Conservation (phyloP, 2,329 filamentous ascomycete genomes). For the Zopfia rhizophila region DNA sequence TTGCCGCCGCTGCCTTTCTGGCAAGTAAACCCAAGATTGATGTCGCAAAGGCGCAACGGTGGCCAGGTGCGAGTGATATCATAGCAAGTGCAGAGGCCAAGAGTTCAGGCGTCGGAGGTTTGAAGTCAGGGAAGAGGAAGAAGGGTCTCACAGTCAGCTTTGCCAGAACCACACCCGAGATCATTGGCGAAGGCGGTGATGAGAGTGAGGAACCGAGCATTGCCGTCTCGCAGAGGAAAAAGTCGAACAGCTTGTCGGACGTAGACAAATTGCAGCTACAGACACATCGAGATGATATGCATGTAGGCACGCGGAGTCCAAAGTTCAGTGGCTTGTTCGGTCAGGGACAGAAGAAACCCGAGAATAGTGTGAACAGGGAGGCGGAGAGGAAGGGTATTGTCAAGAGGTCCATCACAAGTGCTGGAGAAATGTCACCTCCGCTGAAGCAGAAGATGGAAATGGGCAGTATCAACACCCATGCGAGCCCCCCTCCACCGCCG, state of each 20-base stretch:
- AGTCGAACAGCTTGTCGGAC: conserved; percentile 32
- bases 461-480: conserved; percentile 47
- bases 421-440: conserved; percentile 48
- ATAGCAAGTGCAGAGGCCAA: conserved; percentile 46
- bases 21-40: conserved; percentile 57
- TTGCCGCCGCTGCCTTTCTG: conserved; percentile 41
- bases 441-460: conserved; percentile 49
- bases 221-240: conserved; percentile 73
- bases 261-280: conserved; percentile 29
- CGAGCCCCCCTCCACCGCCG: conserved; percentile 33
- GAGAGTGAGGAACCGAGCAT: conserved; percentile 78
- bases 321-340: conserved; percentile 32
- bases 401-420: conserved; percentile 45
- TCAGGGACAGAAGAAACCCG: too few relatives aligned
- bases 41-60: conserved; percentile 60
- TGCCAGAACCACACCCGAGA: conserved; percentile 74
- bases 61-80: conserved; percentile 61
- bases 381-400: conserved; percentile 40
- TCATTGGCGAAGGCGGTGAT: conserved; percentile 93
- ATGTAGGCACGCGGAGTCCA: conserved; percentile 36
- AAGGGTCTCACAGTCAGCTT: conserved; percentile 82
- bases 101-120: conserved; percentile 49
- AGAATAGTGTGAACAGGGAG: conserved; percentile 34
- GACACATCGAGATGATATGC: conserved; percentile 42
- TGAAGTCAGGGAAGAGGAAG: conserved; percentile 57